A percentile compares a stretch with the other conserved stretches of the same genome.
Evolutionary conservation across 805 yeast genomes (phyloP).

Genomic region (Sungouiozyma ichnusensis): DNA sequence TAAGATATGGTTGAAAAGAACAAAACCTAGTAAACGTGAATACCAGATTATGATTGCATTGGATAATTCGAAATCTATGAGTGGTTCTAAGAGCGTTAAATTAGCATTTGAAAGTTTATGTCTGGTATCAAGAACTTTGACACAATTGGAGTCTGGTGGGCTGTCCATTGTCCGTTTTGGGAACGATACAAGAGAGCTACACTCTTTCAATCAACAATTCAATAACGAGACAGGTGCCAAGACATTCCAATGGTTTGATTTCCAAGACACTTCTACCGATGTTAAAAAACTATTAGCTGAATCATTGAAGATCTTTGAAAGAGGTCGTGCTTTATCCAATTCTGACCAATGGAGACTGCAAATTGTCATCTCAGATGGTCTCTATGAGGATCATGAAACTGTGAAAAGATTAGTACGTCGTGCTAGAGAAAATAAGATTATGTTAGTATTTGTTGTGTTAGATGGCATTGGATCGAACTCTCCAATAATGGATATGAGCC

Average conservation of each 20-base stretch:
- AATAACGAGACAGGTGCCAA: constrained; percentile 73
- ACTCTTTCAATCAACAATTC: constrained; percentile 81
- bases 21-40: constrained; percentile 94
- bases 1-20: constrained; percentile 95
- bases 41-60: constrained; percentile 96
- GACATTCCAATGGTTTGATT: constrained; percentile 80
- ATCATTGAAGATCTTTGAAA: constrained; percentile 63
- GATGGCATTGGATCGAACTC: constrained; percentile 75
- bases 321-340: constrained; percentile 40
- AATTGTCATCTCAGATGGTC: constrained; percentile 90
- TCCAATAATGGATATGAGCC: constrained; percentile 89
- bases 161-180: constrained; percentile 87
- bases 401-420: constrained; percentile 75
- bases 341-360: constrained; percentile 86
- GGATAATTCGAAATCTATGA: constrained; percentile 96
- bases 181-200: constrained; percentile 69
- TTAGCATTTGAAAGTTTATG: constrained; percentile 93
- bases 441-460: constrained; percentile 89
- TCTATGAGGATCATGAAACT: constrained; percentile 87
- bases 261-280: constrained; percentile 81
- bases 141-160: constrained; percentile 91
- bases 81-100: constrained; percentile 81
- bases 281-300: constrained; percentile 60
- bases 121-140: constrained; percentile 83
- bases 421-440: constrained; percentile 84